Evolutionary conservation across 352 stramenopile species (phyloP), one percentile per base, ranked within the genome.

Genomic region (Phytopythium boreale): DNA sequence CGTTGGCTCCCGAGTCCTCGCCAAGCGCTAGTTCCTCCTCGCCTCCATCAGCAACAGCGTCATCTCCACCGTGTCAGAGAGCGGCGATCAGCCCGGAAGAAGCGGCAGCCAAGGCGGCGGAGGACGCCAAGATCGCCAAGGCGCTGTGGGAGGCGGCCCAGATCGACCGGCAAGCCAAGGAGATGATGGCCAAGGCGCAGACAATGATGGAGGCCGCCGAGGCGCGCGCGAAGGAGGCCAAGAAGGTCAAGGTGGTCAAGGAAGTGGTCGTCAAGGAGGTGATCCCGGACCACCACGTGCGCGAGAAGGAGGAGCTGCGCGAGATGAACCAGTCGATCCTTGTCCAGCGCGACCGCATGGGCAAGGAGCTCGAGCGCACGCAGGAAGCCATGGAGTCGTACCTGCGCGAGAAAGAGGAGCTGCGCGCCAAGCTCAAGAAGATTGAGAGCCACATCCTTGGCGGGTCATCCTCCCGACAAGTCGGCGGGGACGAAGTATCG

Each of bases 381-480:
- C 82, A 95, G 63, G 73, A 88, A 44, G 74, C 70, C 4, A 91
- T 94, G 84, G 81, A 92, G 61, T 20, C 72, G 4, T 80, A 79
- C 24, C 27, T 88, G 20, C 71, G 77, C 12, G 82, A 92, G 63
- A 90, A 90, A 46, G 70, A 86, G 37, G 71, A 79, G 61, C 61
- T 92, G 34, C 73, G 82, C 24, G 67, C 37, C 20, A 93, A 93
- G 52, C 74, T 95, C 12, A 74, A 82, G 61, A 93, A 92, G 64
- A 95, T 95, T 41, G 82, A 91, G 58, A 84, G 82, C 22, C 82
- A 93, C 47, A 93, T 95, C 62, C 71, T 92, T 4, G 79, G 84
- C 37, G 80, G 80, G 2, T 69, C 47, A 14, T 71, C 62, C 5
- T 65, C 51, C 3, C 50, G 70, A 9, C 36, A 69, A 8, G 59